Conservation (phyloP, 2,329 filamentous ascomycete genomes). For the Bipolaris victoriae region DNA sequence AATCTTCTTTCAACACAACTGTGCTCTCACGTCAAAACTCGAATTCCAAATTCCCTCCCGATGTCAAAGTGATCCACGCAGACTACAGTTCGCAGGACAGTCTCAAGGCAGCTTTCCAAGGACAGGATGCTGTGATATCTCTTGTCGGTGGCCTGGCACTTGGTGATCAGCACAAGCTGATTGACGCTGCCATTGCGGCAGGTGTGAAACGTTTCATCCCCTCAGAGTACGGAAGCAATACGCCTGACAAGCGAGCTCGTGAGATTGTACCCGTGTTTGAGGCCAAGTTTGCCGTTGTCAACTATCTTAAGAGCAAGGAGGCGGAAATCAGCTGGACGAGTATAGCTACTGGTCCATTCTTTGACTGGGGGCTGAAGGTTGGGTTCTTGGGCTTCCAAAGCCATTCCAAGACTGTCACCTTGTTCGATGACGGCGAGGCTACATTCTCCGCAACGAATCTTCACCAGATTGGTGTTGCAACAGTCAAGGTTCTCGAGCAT, state of each 20-base stretch:
- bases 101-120: slow-evolving; percentile 59
- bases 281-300: slow-evolving; percentile 56
- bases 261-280: slow-evolving; percentile 59
- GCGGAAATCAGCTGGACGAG: slow-evolving; percentile 63
- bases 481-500: slow-evolving; percentile 58
- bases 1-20: slow-evolving; percentile 60
- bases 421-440: slow-evolving; percentile 64
- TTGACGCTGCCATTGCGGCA: slow-evolving; percentile 65
- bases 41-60: slow-evolving; percentile 47
- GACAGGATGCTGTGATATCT: slow-evolving; percentile 63
- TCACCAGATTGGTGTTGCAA: slow-evolving; percentile 58
- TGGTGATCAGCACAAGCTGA: slow-evolving; percentile 57
- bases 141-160: slow-evolving; percentile 53
- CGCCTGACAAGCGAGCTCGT: slow-evolving; percentile 43
- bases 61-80: slow-evolving; percentile 54
- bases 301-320: slow-evolving; percentile 60
- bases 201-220: slow-evolving; percentile 68
- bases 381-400: slow-evolving; percentile 62
- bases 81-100: slow-evolving; percentile 57
- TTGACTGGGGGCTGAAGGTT: slow-evolving; percentile 63
- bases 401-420: slow-evolving; percentile 56
- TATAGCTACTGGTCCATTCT: slow-evolving; percentile 57
- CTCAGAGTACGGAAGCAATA: slow-evolving; percentile 63
- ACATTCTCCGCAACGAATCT: slow-evolving; percentile 61
- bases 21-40: slow-evolving; percentile 61